These are phyloP conservation scores for Cercospora sp. DNA, from an alignment of 2,329 filamentous ascomycete species.

Conservation along the genomic window DNA sequence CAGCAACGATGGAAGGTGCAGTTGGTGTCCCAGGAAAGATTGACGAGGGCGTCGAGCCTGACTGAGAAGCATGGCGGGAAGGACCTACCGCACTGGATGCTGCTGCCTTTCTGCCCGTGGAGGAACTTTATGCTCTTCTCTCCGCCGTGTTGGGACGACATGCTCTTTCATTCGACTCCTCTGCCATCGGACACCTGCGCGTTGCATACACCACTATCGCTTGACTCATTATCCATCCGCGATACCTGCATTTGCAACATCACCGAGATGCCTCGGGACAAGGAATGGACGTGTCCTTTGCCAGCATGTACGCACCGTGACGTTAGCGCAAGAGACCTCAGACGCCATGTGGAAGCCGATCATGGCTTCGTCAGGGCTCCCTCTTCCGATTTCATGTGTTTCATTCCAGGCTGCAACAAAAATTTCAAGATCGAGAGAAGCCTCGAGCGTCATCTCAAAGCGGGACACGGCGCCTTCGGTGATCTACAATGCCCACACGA, in stretches of 20 bases:
- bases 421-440: neutral
- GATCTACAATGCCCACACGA: neutral
- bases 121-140: neutral
- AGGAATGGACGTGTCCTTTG: neutral
- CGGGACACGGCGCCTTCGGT: neutral
- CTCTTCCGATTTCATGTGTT: neutral
- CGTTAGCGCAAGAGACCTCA: neutral
- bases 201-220: neutral
- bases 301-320: neutral
- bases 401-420: neutral
- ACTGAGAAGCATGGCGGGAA: slow-evolving; percentile 20
- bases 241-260: neutral
- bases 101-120: neutral
- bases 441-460: neutral
- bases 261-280: neutral
- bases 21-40: slow-evolving; percentile 49
- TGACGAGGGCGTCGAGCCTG: slow-evolving; percentile 43
- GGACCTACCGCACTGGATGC: neutral
- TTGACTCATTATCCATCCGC: neutral
- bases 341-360: neutral
- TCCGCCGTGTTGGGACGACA: neutral
- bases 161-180: neutral
- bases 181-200: neutral
- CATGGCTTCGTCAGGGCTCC: neutral
- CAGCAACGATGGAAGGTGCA: slow-evolving; percentile 39